These are phyloP conservation scores for button mushroom (Agaricus bisporus) DNA, from an alignment of 768 basidiomycete species.

Conservation along the genomic window DNA sequence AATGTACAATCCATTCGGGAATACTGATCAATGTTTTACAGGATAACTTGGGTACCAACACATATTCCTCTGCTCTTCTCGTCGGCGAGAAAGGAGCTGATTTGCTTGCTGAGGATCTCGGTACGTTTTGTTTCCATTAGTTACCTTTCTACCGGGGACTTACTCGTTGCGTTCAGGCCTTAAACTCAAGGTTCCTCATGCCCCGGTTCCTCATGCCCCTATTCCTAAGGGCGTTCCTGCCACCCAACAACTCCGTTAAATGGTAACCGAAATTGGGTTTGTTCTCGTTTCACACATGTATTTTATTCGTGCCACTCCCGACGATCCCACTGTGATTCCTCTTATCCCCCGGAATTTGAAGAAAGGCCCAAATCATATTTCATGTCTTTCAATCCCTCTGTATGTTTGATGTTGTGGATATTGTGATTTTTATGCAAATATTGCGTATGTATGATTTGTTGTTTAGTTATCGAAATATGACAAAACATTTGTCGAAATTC, in stretches of 20 bases:
- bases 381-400: too few species aligned
- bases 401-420: too few species aligned
- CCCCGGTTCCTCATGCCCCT: slow-evolving; percentile 65
- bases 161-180: slow-evolving; percentile 32
- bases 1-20: background rate
- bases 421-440: too few species aligned
- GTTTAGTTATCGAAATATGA: too few species aligned
- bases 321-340: too few species aligned
- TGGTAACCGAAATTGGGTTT: background rate
- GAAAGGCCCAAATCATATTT: too few species aligned
- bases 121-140: slow-evolving; percentile 22
- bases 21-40: slow-evolving; percentile 15
- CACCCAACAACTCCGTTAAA: slow-evolving; percentile 40
- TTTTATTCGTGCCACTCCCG: too few species aligned
- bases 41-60: slow-evolving; percentile 71
- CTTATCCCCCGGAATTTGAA: too few species aligned
- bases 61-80: slow-evolving; percentile 63
- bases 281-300: background rate
- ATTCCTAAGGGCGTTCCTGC: slow-evolving; percentile 44
- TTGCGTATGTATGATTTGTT: too few species aligned
- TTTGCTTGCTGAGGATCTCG: slow-evolving; percentile 57
- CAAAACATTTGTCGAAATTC: too few species aligned
- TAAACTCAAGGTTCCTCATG: slow-evolving; percentile 57
- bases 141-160: background rate
- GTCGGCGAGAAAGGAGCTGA: slow-evolving; percentile 67